Evolutionary conservation across 2,329 filamentous ascomycete species (phyloP), one percentile per base, ranked within the genome.

Genomic region (Amylocarpus encephaloides): DNA sequence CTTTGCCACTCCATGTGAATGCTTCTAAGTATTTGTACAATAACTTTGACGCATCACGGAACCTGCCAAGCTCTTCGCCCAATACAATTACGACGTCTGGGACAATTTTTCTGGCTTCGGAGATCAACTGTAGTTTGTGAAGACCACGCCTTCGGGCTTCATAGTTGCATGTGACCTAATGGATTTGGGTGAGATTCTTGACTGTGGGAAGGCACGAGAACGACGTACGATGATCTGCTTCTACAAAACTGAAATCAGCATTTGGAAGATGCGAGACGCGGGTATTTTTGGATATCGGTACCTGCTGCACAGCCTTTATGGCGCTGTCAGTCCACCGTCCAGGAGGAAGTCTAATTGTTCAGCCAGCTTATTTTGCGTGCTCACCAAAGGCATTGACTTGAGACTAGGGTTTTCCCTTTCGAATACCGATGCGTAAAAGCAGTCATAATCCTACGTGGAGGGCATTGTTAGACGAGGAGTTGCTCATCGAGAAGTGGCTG

Each of bases 341-440:
- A n/a, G n/a, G n/a, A n/a, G 29, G 30, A 36, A 39, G 41, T 16
- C 46, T 33, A 47, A 26, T 30, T 33, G 11, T 29, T 26, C 29
- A 16, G 10, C 29, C 18, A 42, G 34, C 38, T 19, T 32, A 39
- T 40, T 26, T 18, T 13, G 35, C 2, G 6, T 34, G 51, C 95
- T 82, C 33, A 89, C 91, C 32, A 97, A 73, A 6, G 90, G 88
- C 15, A 86, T 70, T 1, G 77, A 74, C 64, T 82, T 88, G 50
- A 96, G 73, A 2, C 76, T 72, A 0, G 90, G 88, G 57, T 86
- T 82, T 64, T 86, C 85, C 57, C 85, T 84, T 70, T 96, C 90
- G 59, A 93, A 85, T 7, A 66, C 90, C 44, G 89, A 88, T 18
- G 91, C 91, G 67, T 97, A 97, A 73, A 97, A 97, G 72, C 88